Percentiles rank a stretch among this genome's conserved stretches.
phyloP scores from a whole-genome alignment of 1,284 basidiomycete species.

The Pseudozyma hubeiensis region DNA sequence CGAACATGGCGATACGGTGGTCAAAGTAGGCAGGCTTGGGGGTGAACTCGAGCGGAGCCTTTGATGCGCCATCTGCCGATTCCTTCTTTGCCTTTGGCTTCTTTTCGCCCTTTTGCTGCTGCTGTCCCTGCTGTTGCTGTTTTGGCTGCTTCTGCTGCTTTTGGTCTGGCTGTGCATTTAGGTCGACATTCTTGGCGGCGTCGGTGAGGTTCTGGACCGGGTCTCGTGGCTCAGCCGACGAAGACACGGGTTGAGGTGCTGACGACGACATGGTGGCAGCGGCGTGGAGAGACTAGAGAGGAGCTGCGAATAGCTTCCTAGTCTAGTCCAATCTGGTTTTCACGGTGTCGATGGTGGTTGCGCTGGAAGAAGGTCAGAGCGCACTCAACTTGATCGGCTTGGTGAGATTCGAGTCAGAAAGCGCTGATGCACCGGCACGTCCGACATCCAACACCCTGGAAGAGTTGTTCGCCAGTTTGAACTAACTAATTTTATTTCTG shows the following conservation, averaged over 20 bases:
- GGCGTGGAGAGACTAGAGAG: conserved; percentile 4
- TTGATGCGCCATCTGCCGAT: conserved; percentile 38
- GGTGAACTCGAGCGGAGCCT: conserved; percentile 73
- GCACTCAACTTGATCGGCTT: not conserved
- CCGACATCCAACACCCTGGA: conserved; percentile 5
- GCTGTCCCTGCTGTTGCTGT: conserved; percentile 21
- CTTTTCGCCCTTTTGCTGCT: conserved; percentile 57
- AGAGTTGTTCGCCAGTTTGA: not conserved
- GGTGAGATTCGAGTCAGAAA: conserved; percentile 9
- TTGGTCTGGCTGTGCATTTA: conserved; percentile 35
- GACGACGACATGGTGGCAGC: conserved; percentile 38
- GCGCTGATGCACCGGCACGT: conserved; percentile 7
- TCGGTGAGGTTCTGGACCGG: conserved; percentile 52
- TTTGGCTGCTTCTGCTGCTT: conserved; percentile 26
- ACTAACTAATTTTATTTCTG: not conserved
- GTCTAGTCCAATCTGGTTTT: not conserved
- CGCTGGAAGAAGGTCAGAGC: conserved; percentile 12
- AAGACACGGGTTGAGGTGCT: conserved; percentile 53
- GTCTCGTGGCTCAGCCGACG: conserved; percentile 49
- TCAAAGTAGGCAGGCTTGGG: conserved; percentile 89
- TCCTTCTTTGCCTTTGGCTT: conserved; percentile 56
- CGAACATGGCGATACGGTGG: conserved; percentile 89
- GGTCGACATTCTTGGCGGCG: conserved; percentile 40
- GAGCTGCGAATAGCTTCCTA: not conserved
- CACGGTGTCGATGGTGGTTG: conserved; percentile 7